A percentile compares a stretch with the other conserved stretches of the same genome.
These are phyloP conservation scores for Ophiostoma triangulosporum DNA, from an alignment of 2,329 filamentous ascomycete species.

Conservation along the genomic window DNA sequence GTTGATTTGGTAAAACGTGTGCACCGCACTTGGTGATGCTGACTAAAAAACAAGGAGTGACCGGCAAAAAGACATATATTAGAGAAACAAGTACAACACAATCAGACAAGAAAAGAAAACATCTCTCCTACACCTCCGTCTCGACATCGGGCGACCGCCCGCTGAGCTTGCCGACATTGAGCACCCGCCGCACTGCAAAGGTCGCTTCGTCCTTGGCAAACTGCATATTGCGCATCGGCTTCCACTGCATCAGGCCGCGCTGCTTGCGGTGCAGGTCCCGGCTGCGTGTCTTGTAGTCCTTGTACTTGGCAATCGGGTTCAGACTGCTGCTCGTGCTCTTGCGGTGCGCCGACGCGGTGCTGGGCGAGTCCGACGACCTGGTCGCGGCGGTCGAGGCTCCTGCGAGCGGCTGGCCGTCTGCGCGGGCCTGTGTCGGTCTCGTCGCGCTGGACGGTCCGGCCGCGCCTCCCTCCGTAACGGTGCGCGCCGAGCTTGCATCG, in stretches of 20 bases:
- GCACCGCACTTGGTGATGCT: no score
- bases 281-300: conserved; percentile 53
- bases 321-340: conserved; percentile 19
- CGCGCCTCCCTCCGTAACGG: neutral
- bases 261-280: conserved; percentile 74
- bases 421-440: neutral
- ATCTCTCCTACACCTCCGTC: conserved; percentile 40
- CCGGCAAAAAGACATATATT: no score
- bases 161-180: conserved; percentile 61
- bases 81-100: no score
- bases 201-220: conserved; percentile 84
- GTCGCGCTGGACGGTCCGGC: neutral
- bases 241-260: conserved; percentile 85
- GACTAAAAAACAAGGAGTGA: no score
- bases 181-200: conserved; percentile 62
- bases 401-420: neutral
- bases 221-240: conserved; percentile 67
- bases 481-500: neutral
- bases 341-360: conserved; percentile 17
- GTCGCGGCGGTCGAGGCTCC: neutral
- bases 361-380: conserved; percentile 13
- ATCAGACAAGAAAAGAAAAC: neutral
- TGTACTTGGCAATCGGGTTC: conserved; percentile 43
- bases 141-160: conserved; percentile 82
- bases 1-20: no score